Percentiles rank a stretch among this genome's conserved stretches.
These are phyloP conservation scores for Aspergillus sp. DNA, from an alignment of 2,329 filamentous ascomycete species.

Conservation along the genomic window DNA sequence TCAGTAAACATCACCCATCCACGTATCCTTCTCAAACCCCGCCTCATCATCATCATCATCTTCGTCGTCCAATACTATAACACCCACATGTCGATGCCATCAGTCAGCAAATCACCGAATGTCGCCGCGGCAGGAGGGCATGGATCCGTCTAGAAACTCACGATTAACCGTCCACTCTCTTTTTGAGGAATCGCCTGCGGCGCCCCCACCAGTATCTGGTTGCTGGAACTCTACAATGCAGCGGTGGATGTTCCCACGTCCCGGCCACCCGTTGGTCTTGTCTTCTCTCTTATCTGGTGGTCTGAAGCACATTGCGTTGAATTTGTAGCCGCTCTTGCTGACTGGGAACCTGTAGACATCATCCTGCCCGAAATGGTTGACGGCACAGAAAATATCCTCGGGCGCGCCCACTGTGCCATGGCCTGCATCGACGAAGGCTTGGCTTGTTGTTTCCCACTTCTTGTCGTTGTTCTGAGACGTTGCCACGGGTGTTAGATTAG, in stretches of 20 bases:
- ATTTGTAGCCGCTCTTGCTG: neutral
- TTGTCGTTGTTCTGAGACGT: too few relatives aligned
- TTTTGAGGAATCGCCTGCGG: constrained; percentile 4
- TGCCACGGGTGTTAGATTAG: too few relatives aligned
- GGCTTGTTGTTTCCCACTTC: neutral
- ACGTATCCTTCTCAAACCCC: constrained; percentile 1
- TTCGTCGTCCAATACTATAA: neutral
- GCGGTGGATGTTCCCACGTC: neutral
- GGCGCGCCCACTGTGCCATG: neutral
- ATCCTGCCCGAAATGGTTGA: constrained; percentile 1
- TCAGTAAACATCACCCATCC: constrained; percentile 3
- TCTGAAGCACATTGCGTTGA: neutral
- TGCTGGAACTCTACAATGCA: constrained; percentile 6
- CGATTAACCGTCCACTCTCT: constrained; percentile 3
- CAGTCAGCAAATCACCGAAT: constrained; percentile 3
- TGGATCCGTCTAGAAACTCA: neutral
- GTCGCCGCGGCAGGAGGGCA: neutral
- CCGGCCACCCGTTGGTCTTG: neutral
- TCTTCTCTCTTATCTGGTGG: neutral
- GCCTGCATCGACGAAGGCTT: neutral
- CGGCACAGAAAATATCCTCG: neutral
- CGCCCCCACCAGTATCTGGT: neutral
- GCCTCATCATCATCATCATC: neutral
- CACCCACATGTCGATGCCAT: neutral
- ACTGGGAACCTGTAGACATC: neutral